These are phyloP conservation scores for Fusarium euwallaceae DNA, from an alignment of 2,329 filamentous ascomycete species.

Conservation along the genomic window DNA sequence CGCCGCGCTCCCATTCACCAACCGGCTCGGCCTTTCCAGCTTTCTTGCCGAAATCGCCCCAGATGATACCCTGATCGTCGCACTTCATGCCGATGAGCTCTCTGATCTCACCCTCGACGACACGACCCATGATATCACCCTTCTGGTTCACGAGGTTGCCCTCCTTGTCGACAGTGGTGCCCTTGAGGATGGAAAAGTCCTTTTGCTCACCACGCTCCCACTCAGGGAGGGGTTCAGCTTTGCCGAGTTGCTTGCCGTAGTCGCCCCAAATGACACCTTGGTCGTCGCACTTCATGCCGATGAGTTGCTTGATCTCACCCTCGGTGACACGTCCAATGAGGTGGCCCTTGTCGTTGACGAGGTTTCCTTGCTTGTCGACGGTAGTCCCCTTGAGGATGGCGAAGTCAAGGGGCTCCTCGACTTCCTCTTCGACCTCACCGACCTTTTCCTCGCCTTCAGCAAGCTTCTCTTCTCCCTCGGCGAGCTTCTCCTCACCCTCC, in stretches of 20 bases:
- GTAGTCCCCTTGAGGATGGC: conserved; percentile 37
- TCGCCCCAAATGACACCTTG: conserved; percentile 76
- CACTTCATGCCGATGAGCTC: conserved; percentile 75
- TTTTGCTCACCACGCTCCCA: conserved; percentile 61
- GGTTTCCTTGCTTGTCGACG: conserved; percentile 66
- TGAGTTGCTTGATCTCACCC: conserved; percentile 73
- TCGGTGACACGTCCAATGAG: conserved; percentile 72
- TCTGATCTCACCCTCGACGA: conserved; percentile 74
- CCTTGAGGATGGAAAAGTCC: conserved; percentile 39
- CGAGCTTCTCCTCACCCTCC: conserved; percentile 6
- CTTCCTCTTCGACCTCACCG: conserved; percentile 26
- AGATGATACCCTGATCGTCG: conserved; percentile 75
- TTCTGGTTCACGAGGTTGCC: conserved; percentile 69
- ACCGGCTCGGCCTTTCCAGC: conserved; percentile 77
- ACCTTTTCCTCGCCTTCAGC: conserved; percentile 15
- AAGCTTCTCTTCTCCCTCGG: conserved; percentile 14
- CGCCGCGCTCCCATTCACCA: conserved; percentile 63
- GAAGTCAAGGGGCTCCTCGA: conserved; percentile 34
- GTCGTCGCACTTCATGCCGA: conserved; percentile 74
- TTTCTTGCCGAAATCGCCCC: conserved; percentile 72
- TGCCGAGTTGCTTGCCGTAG: conserved; percentile 72
- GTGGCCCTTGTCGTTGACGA: conserved; percentile 66
- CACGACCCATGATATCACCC: conserved; percentile 70
- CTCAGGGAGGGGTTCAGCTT: conserved; percentile 72
- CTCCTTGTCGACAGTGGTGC: conserved; percentile 71